These are phyloP conservation scores for Letharia lupina DNA, from an alignment of 495 filamentous ascomycete genomes.

Conservation along the genomic window DNA sequence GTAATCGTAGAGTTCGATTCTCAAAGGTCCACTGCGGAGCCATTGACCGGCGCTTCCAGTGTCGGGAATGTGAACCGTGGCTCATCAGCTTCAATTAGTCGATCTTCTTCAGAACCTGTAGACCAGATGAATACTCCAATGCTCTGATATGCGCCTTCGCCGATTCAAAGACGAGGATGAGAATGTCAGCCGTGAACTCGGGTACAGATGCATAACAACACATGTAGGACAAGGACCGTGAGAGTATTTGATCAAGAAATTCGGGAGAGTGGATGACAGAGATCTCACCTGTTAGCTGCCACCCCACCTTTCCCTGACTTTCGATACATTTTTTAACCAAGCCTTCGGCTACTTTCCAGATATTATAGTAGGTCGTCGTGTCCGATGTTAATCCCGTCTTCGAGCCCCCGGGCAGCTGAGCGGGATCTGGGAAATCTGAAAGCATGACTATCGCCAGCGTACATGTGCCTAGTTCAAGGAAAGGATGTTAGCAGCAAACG, in stretches of 20 bases:
- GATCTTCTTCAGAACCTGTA: background rate
- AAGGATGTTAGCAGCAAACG: background rate
- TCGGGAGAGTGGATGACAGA: background rate
- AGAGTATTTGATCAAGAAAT: background rate
- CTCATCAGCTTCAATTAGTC: background rate
- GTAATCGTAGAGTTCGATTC: background rate
- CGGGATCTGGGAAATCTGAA: background rate
- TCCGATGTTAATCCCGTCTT: background rate
- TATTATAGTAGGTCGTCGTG: background rate
- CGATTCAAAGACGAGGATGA: background rate
- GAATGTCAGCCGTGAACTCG: background rate
- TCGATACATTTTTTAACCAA: background rate
- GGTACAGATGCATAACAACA: too few relatives aligned
- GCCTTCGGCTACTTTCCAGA: background rate
- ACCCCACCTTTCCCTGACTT: background rate
- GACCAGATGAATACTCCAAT: conserved; percentile 1
- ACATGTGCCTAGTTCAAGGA: background rate
- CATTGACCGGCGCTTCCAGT: background rate
- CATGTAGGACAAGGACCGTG: background rate
- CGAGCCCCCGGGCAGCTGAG: background rate
- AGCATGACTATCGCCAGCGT: background rate
- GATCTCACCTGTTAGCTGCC: background rate
- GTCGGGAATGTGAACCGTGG: background rate
- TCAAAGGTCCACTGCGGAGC: background rate
- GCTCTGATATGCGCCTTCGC: background rate